Evolutionary conservation across 2,329 filamentous ascomycete genomes (phyloP).

Genomic region (Fusarium sp.): DNA sequence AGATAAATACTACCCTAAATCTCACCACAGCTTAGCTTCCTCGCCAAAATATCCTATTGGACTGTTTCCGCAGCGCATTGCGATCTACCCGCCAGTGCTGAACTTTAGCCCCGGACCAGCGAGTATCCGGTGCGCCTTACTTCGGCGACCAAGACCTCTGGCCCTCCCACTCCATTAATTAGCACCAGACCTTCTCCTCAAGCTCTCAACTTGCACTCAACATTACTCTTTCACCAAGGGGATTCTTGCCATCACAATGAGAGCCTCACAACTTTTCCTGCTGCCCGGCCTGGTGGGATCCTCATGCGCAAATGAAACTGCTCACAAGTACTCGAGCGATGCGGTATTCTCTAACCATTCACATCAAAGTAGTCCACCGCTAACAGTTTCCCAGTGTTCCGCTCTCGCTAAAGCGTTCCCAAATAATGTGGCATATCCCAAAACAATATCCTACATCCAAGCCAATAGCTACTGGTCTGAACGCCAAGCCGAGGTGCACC

Average conservation of each 20-base stretch:
- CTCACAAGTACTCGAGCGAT: not conserved
- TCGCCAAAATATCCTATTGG: too few species aligned
- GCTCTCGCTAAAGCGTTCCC: not conserved
- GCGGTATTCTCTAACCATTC: not conserved
- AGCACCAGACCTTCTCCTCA: not conserved
- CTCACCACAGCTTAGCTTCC: too few species aligned
- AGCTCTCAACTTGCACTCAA: not conserved
- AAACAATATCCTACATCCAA: constrained; percentile 5
- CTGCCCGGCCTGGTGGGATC: not conserved
- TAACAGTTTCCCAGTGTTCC: not conserved
- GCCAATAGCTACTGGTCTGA: constrained; percentile 26
- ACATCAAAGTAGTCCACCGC: not conserved
- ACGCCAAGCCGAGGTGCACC: constrained; percentile 19
- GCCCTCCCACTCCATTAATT: too few species aligned
- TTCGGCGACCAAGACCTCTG: not conserved
- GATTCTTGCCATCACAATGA: not conserved
- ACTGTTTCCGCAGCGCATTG: too few species aligned
- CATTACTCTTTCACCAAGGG: not conserved
- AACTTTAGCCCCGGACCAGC: not conserved
- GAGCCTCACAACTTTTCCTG: not conserved
- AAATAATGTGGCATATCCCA: not conserved
- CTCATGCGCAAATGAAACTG: not conserved
- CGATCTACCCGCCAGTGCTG: not conserved
- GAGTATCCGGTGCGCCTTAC: not conserved
- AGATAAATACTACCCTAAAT: too few species aligned